Evolutionary conservation across 2,329 filamentous ascomycete genomes (phyloP).

Genomic region (Aureobasidium sp.): DNA sequence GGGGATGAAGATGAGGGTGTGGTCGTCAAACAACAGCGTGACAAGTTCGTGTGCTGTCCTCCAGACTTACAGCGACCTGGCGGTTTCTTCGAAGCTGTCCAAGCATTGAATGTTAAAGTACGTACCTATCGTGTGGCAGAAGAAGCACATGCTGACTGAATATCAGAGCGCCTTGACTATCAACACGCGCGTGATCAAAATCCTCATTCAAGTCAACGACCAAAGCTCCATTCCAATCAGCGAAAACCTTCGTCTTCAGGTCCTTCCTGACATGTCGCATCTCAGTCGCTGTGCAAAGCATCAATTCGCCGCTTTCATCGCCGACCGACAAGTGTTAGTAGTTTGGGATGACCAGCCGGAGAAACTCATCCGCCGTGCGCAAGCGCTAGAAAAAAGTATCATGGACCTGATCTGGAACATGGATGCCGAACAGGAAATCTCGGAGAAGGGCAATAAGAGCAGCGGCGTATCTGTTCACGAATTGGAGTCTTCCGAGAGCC

Average conservation of each 20-base stretch:
- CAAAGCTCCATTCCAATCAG: constrained; percentile 64
- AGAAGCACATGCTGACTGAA: not conserved
- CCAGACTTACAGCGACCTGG: constrained; percentile 49
- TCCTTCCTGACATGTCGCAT: constrained; percentile 63
- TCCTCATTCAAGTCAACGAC: constrained; percentile 60
- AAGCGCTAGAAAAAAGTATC: constrained; percentile 58
- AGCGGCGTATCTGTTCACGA: too few relatives aligned
- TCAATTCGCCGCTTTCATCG: constrained; percentile 72
- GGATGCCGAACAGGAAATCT: constrained; percentile 45
- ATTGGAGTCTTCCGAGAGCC: too few relatives aligned
- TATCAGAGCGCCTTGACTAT: constrained; percentile 72
- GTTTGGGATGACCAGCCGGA: constrained; percentile 71
- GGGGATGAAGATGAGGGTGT: constrained; percentile 59
- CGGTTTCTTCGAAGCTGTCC: constrained; percentile 56
- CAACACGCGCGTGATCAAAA: constrained; percentile 69
- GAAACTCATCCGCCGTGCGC: constrained; percentile 58
- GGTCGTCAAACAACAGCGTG: constrained; percentile 58
- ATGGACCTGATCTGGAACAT: constrained; percentile 67
- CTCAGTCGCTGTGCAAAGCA: constrained; percentile 69
- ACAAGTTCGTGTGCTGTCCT: constrained; percentile 59
- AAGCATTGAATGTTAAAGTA: constrained; percentile 61
- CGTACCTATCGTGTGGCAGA: constrained; percentile 26
- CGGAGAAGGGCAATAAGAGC: too few relatives aligned
- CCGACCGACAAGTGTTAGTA: constrained; percentile 63
- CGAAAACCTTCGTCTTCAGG: constrained; percentile 66